Base-by-base conservation (phyloP, 2,329 filamentous ascomycete species). In the Macroventuria anomochaeta region DNA sequence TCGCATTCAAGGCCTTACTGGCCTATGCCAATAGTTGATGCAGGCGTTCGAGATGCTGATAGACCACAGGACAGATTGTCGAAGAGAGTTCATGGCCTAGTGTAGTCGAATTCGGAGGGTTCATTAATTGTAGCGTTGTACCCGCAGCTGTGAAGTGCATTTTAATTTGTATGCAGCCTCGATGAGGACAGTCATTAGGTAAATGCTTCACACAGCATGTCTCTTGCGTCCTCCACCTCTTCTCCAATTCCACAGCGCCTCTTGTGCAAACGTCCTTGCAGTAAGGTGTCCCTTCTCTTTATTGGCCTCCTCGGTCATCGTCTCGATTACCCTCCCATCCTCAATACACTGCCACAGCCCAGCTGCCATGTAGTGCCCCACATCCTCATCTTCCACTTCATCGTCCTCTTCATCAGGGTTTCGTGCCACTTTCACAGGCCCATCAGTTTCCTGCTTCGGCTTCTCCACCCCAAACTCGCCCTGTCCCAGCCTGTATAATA, bases 231-330 rank as follows among this genome's bases (percentile, higher is more conserved):
- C 79, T 77, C 87, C 76, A 70, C 89, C 89, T 81, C 89, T 69
- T 81, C 89, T 61, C 91, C 91, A 93, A 57, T 96, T 75, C 93
- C 93, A 97, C 13, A 97, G 77, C 1, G 92, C 93, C 74, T 97
- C 93, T 3, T 89, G 87, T 10, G 93, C 93, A 80, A 93, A 96
- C 0, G 89, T 88, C 66, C 87, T 85, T 42, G 90, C 91, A 52
- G 91, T 93, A 54, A 89, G 79, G 79, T 97, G 93, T 29, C 85
- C 86, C 55, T 82, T 83, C 44, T 85, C 84, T 32, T 80, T 81
- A 52, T 80, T 83, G 2, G 90, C 90, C 65, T 95, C 93, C 58
- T 89, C 86, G 53, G 88, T 83, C 69, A 97, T 79, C 15, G 85
- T 89, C 52, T 92, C 86, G 41, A 97, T 75, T 2, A 96, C 87